These are phyloP conservation scores for Pythium volutum DNA, from an alignment of 352 stramenopile genomes.

Conservation along the genomic window DNA sequence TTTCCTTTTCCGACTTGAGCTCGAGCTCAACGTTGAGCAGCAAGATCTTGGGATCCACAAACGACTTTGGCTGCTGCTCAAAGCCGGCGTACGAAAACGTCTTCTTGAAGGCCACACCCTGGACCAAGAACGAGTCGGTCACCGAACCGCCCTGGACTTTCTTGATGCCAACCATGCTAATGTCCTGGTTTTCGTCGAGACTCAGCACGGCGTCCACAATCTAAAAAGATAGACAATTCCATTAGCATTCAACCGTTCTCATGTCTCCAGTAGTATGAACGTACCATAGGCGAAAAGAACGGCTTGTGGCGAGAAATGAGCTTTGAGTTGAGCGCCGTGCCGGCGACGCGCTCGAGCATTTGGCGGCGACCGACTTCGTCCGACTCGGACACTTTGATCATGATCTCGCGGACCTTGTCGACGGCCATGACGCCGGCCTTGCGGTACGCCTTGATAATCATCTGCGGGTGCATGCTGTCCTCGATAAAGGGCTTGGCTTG, in stretches of 20 bases:
- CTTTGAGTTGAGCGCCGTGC: slow-evolving; percentile 98
- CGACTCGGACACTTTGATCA: slow-evolving; percentile 80
- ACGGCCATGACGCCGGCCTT: slow-evolving; percentile 83
- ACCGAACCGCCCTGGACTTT: slow-evolving; percentile 97
- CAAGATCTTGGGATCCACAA: slow-evolving; percentile 95
- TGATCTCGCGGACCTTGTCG: slow-evolving; percentile 81
- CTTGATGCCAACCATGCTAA: slow-evolving; percentile 96
- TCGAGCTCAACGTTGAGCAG: slow-evolving; percentile 99
- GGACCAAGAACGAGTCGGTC: slow-evolving; percentile 96
- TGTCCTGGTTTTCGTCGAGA: slow-evolving; percentile 87
- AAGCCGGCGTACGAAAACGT: slow-evolving; percentile 99
- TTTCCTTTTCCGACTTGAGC: slow-evolving; percentile 99
- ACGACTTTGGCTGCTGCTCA: slow-evolving; percentile 99
- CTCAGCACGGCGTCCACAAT: slow-evolving; percentile 95
- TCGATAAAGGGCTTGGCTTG: slow-evolving; percentile 98
- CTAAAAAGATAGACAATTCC: slow-evolving; percentile 27
- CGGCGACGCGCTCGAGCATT: slow-evolving; percentile 60
- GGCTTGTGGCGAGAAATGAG: slow-evolving; percentile 96
- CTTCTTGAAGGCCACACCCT: slow-evolving; percentile 99
- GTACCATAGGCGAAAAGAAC: slow-evolving; percentile 97
- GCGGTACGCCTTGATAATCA: slow-evolving; percentile 87
- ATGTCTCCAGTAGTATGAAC: too few relatives aligned
- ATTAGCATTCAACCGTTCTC: too few relatives aligned
- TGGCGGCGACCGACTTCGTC: slow-evolving; percentile 73
- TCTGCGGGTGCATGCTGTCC: slow-evolving; percentile 95